These are phyloP conservation scores for Zopfia rhizophila DNA, from an alignment of 2,329 filamentous ascomycete genomes.

Conservation along the genomic window DNA sequence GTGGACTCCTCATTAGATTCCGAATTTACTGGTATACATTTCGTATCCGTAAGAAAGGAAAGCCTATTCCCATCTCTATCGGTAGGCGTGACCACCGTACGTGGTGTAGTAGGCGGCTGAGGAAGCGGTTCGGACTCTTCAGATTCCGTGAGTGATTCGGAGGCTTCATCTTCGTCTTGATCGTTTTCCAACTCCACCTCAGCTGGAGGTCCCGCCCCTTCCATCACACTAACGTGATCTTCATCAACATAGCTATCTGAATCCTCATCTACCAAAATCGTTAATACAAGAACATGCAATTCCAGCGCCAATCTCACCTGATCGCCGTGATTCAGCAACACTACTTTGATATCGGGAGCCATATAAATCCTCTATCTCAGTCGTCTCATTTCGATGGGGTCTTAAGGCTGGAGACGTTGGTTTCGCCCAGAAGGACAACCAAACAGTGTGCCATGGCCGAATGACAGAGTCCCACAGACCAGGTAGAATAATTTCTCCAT, in stretches of 20 bases:
- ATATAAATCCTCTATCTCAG: background rate
- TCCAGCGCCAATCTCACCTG: too few species aligned
- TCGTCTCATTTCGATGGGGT: background rate
- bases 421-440: constrained; percentile 6
- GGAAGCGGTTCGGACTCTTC: constrained; percentile 4
- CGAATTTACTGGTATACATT: constrained; percentile 4
- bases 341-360: background rate
- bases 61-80: constrained; percentile 38
- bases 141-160: background rate
- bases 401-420: too few species aligned
- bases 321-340: too few species aligned
- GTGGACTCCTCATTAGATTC: background rate
- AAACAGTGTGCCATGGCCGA: constrained; percentile 4
- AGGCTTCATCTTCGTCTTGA: constrained; percentile 5
- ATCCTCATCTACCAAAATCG: too few species aligned
- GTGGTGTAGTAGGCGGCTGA: constrained; percentile 10
- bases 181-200: background rate
- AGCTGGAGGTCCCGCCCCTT: too few species aligned
- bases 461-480: constrained; percentile 30
- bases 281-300: too few species aligned
- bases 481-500: constrained; percentile 29
- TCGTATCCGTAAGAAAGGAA: constrained; percentile 31
- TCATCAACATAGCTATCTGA: too few species aligned
- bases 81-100: constrained; percentile 16
- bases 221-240: too few species aligned